phyloP scores from a whole-genome alignment of 192 early-diverging fungal species.

The Entomortierella chlamydospora region DNA sequence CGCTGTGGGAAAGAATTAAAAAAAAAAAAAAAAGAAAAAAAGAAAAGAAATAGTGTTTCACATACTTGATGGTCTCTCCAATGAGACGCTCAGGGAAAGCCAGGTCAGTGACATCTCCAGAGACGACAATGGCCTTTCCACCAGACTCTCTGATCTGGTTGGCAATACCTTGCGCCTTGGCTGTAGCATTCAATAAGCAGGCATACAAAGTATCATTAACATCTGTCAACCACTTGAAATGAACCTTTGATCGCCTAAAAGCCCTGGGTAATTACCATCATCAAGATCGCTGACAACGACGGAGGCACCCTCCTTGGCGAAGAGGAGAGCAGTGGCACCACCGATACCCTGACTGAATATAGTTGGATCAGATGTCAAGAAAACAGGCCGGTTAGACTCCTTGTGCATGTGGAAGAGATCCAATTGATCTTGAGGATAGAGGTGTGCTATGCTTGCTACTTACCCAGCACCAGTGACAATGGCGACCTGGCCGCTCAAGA shows the following conservation, averaged over 20 bases:
- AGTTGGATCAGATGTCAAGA: neutral
- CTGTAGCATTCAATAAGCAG: constrained; percentile 18
- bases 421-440: neutral
- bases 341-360: constrained; percentile 79
- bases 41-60: constrained; percentile 8
- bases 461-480: constrained; percentile 76
- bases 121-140: constrained; percentile 87
- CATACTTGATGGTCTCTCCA: constrained; percentile 64
- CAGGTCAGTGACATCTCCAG: constrained; percentile 67
- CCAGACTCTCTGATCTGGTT: constrained; percentile 84
- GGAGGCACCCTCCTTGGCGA: constrained; percentile 87
- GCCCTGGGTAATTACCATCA: constrained; percentile 46
- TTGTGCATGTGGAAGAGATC: neutral
- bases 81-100: constrained; percentile 67
- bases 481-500: constrained; percentile 69
- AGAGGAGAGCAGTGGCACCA: constrained; percentile 87
- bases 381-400: neutral
- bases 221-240: no score
- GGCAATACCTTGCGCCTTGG: constrained; percentile 83
- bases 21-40: neutral
- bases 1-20: neutral
- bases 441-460: constrained; percentile 1
- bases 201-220: neutral
- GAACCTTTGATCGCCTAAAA: neutral
- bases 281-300: constrained; percentile 97